Evolutionary conservation across 164 flowering plant species (phyloP), one percentile per base, ranked within the genome.

Genomic region (Chloranthus sessilifolius): DNA sequence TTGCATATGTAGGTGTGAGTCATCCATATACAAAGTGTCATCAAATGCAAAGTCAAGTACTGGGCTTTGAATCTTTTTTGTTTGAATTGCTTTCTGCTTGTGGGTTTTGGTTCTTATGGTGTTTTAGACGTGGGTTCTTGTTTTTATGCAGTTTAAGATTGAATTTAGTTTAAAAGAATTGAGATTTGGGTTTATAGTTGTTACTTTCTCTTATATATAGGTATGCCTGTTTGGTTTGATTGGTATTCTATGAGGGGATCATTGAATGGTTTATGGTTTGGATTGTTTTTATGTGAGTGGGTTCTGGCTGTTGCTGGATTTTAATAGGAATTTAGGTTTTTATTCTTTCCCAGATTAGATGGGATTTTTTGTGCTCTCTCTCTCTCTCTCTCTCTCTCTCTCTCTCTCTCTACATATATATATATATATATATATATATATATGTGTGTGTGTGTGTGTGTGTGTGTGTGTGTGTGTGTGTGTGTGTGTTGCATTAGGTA

Each of bases 21-120:
- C 80, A 43, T 71, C 78, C 20, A 55, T 66, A 56, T 63, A 77
- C 62, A 69, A 73, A 61, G 79, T 80, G 36, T 79, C 83, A 34
- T 70, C 88, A 10, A 85, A 80, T 69, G 74, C 76, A 61, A 84
- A 84, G 52, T 64, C 88, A 72, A 85, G 92, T 84, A 14, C 14
- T 2, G 21, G 30, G 16, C 5, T 4, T 14, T 46, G 23, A 2
- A 3, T 47, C 17, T 41, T 7, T 1, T 41, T 15, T 15, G 2
- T 41, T 22, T 16, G 17, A 11, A 16, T 51, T 7, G n/a, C 39
- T 35, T 30, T 65, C 31, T 7, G 50, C 14, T 8, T 25, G 11
- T 34, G 35, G 26, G 49, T 37, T 15, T 36, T 47, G 38, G 37
- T 47, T 46, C 11, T 15, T 47, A 12, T 26, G 38, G 33, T 47